These are phyloP conservation scores for Phytophthora pinifolia DNA, from an alignment of 352 stramenopile species.

Conservation along the genomic window DNA sequence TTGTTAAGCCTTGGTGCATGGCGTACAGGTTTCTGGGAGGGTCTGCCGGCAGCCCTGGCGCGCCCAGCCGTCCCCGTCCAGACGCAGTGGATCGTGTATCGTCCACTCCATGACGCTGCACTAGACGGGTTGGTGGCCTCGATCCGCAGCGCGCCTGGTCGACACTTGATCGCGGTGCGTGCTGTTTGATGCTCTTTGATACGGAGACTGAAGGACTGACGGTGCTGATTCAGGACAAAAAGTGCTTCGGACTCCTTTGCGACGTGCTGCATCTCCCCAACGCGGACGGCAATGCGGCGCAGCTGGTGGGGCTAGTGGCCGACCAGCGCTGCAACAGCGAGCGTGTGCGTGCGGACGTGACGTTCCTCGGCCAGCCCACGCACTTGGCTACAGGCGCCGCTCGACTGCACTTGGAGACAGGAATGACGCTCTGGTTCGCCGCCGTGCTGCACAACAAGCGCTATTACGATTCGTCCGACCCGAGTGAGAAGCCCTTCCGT, in stretches of 20 bases:
- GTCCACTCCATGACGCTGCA: conserved; percentile 42
- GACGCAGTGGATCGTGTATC: conserved; percentile 64
- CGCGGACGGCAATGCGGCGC: conserved; percentile 3
- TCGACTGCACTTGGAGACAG: conserved; percentile 35
- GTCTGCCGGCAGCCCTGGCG: conserved; percentile 41
- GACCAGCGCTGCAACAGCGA: conserved; percentile 45
- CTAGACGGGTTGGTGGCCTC: conserved; percentile 41
- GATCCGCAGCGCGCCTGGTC: conserved; percentile 33
- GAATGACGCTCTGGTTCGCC: conserved; percentile 47
- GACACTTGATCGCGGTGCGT: conserved; percentile 47
- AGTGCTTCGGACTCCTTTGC: conserved; percentile 43
- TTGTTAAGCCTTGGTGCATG: not conserved
- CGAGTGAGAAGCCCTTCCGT: conserved; percentile 40
- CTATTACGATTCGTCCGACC: conserved; percentile 18
- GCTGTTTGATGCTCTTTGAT: not conserved
- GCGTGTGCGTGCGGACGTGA: conserved; percentile 22
- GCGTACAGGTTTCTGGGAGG: conserved; percentile 51
- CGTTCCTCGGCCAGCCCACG: conserved; percentile 47
- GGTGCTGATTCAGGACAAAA: conserved; percentile 42
- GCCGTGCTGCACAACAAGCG: conserved; percentile 41
- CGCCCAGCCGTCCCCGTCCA: conserved; percentile 26
- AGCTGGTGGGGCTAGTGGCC: conserved; percentile 50
- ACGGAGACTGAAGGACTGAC: not conserved
- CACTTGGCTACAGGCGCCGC: conserved; percentile 43
- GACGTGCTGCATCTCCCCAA: conserved; percentile 24